Percentiles rank a stretch among this genome's conserved stretches.
Conservation (phyloP, 495 filamentous ascomycete genomes). For the Neurospora tetraspora region DNA sequence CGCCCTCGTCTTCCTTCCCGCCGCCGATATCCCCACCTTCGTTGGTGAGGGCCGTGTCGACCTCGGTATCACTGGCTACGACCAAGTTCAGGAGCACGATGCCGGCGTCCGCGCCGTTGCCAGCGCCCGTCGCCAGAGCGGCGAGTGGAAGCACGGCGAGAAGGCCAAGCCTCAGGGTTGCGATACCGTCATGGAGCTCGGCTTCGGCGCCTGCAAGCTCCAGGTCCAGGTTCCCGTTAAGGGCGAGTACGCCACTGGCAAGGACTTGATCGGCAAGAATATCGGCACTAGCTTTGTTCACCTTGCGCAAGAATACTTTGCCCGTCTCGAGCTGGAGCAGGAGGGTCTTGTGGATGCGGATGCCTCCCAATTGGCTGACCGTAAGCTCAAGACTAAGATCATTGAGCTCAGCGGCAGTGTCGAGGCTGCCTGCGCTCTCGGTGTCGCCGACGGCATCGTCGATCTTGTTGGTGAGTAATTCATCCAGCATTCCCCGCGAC, state of each 20-base stretch:
- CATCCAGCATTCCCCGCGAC: neutral
- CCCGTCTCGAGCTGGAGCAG: constrained; percentile 51
- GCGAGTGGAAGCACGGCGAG: constrained; percentile 27
- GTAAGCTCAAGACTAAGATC: constrained; percentile 66
- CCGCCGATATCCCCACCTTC: constrained; percentile 93
- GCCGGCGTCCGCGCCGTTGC: constrained; percentile 51
- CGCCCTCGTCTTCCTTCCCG: constrained; percentile 93
- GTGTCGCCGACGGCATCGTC: constrained; percentile 93
- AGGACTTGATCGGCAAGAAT: constrained; percentile 83
- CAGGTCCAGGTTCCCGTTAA: constrained; percentile 94
- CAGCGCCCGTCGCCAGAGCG: constrained; percentile 43
- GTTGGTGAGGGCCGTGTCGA: constrained; percentile 91
- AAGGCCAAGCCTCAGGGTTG: constrained; percentile 44
- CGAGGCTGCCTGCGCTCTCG: constrained; percentile 90
- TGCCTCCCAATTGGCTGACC: constrained; percentile 17
- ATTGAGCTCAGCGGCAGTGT: constrained; percentile 92
- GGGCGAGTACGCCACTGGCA: constrained; percentile 55
- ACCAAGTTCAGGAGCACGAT: constrained; percentile 90
- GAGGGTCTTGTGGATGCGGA: constrained; percentile 23
- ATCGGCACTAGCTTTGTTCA: constrained; percentile 91
- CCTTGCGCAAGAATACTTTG: constrained; percentile 73
- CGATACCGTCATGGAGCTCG: constrained; percentile 77
- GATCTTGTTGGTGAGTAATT: constrained; percentile 78
- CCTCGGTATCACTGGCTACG: constrained; percentile 85
- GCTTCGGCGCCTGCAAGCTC: constrained; percentile 82